Conservation (phyloP, 129 eudicot species). For the carrot (Daucus carota) region DH1_v3.0 NC_030389.2:16339001-16339500, state of each 20-base stretch:
- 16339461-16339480: not conserved
- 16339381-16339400: not conserved
- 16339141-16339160: constrained; percentile 40
- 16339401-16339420: not conserved
- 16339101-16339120: not conserved
- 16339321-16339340: not conserved
- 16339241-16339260: not conserved
- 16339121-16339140: constrained; percentile 21
- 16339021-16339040: constrained; percentile 97
- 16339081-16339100: constrained; percentile 32
- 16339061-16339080: constrained; percentile 28
- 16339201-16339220: not conserved
- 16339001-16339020: constrained; percentile 69
- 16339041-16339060: constrained; percentile 94
- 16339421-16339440: not conserved
- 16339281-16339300: not conserved
- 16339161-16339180: not conserved
- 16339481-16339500: not conserved
- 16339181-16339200: not conserved
- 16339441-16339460: not conserved
- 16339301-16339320: not conserved
- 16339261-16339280: not conserved
- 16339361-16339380: not conserved
- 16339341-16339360: constrained; percentile 5
- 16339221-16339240: not conserved